Conservation (phyloP, 1,139 yeast genomes). For the Pichia sp. region DNA sequence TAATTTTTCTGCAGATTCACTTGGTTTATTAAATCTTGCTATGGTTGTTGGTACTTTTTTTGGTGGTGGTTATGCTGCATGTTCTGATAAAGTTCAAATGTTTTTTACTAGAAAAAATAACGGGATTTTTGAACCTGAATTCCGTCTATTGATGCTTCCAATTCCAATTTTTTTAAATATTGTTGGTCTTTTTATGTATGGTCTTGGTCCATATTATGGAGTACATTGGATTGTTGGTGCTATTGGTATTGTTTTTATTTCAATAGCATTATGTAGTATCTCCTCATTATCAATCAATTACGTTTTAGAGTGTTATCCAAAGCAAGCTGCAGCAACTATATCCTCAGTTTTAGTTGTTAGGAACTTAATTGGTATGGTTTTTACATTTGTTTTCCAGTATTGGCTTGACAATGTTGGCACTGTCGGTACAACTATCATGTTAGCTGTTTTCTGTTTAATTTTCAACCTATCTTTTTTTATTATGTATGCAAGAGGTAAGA, state of each 20-base stretch:
- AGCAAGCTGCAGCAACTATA: conserved; percentile 39
- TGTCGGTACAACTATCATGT: conserved; percentile 36
- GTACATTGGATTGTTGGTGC: conserved; percentile 41
- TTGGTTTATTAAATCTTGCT: conserved; percentile 71
- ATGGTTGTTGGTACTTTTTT: conserved; percentile 63
- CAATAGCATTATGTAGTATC: conserved; percentile 46
- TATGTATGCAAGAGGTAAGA: conserved; percentile 4
- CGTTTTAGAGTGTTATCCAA: conserved; percentile 51
- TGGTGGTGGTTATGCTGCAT: conserved; percentile 62
- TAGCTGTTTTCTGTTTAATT: conserved; percentile 39
- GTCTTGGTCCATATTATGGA: conserved; percentile 49
- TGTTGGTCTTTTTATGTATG: conserved; percentile 64
- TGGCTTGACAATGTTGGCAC: conserved; percentile 34
- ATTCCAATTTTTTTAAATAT: conserved; percentile 36
- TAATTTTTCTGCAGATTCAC: conserved; percentile 60
- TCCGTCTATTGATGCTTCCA: conserved; percentile 32
- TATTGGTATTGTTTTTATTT: conserved; percentile 39
- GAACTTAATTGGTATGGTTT: conserved; percentile 41
- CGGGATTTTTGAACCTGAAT: conserved; percentile 36
- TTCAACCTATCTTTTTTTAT: conserved; percentile 27
- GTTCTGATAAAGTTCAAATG: conserved; percentile 61
- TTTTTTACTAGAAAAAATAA: conserved; percentile 56
- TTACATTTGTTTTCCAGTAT: conserved; percentile 41
- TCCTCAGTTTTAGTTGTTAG: conserved; percentile 39
- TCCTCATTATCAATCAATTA: conserved; percentile 52